Base-by-base conservation (phyloP, 768 basidiomycete species). In the Pisolithus marmoratus region DNA sequence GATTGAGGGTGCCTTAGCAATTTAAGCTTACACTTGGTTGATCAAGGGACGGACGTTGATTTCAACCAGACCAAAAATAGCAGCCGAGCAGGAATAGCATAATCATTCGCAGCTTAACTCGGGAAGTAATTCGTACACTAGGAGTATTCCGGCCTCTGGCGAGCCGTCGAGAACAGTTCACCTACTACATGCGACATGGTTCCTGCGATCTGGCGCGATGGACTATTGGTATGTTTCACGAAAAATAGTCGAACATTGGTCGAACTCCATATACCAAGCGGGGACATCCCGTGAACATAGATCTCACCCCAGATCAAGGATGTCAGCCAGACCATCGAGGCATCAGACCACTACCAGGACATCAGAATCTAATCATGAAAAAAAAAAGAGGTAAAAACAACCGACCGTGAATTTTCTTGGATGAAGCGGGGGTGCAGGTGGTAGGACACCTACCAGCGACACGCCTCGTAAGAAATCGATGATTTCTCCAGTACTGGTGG, bases 271-370 rank as follows among this genome's bases (percentile, higher is more conserved):
- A 94, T 82, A 12, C 89, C 90, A 22, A 93, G 73, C 1, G 88
- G 87, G 2, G 85, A 81, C 82, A 94, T 88, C 5, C 85, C 88
- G 44, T 87, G 85, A 20, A 96, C 87, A 63, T 94, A 99, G 19
- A 95, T 81, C 64, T 94, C 91, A 38, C 96, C 94, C 94, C 95
- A 99, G 20, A 94, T 84, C 49, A 97, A 71, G 1, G 90, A 93
- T 4, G 93, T 90, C 36, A 95, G 76, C 95, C 96, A 97, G 17
- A 94, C 79, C 53, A 88, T 75, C 2, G 92, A 94, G 2, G 90
- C 85, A 58, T 94, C 89, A 12, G 93, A 89, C 94, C 94, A 96
- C 90, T 94, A 51, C 8, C 43, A 11, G 44, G 38, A 49, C 49
- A 38, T 52, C 24, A 50, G 49, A 45, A 31, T 34, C 12, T 14